Conservation (phyloP, 2,329 filamentous ascomycete genomes). For the Trichoderma atrobrunneum region DNA sequence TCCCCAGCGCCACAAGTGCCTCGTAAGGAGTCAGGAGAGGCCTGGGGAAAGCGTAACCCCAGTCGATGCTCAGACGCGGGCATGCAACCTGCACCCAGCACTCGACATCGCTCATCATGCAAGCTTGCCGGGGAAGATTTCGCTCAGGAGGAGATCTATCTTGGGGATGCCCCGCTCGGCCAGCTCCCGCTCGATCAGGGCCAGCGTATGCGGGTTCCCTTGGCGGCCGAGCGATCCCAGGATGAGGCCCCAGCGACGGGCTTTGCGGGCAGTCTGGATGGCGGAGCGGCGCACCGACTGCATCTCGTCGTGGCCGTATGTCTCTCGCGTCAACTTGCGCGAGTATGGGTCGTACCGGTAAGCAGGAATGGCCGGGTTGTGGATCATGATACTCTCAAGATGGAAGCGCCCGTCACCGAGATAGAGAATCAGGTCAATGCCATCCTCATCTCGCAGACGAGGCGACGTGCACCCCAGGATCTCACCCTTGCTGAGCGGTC, state of each 20-base stretch:
- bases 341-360: slow-evolving; percentile 98
- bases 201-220: slow-evolving; percentile 91
- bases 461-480: slow-evolving; percentile 97
- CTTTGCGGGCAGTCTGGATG: slow-evolving; percentile 70
- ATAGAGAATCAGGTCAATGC: slow-evolving; percentile 78
- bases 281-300: slow-evolving; percentile 75
- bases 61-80: slow-evolving; percentile 95
- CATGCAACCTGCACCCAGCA: slow-evolving; percentile 99
- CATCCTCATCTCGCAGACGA: slow-evolving; percentile 54
- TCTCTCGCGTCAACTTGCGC: slow-evolving; percentile 83
- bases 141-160: slow-evolving; percentile 82
- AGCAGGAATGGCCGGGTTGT: slow-evolving; percentile 85
- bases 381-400: slow-evolving; percentile 98
- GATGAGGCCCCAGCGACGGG: slow-evolving; percentile 91
- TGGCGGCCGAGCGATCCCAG: slow-evolving; percentile 89
- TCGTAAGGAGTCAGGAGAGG: slow-evolving; percentile 93
- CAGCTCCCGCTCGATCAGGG: slow-evolving; percentile 77
- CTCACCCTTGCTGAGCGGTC: slow-evolving; percentile 89
- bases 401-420: slow-evolving; percentile 93
- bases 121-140: slow-evolving; percentile 95
- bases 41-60: slow-evolving; percentile 92
- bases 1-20: slow-evolving; percentile 83
- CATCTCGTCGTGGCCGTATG: slow-evolving; percentile 89
- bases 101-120: slow-evolving; percentile 93
- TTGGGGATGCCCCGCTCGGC: slow-evolving; percentile 70